These are phyloP conservation scores for Crucibulum laeve DNA, from an alignment of 768 basidiomycete genomes.

Conservation along the genomic window DNA sequence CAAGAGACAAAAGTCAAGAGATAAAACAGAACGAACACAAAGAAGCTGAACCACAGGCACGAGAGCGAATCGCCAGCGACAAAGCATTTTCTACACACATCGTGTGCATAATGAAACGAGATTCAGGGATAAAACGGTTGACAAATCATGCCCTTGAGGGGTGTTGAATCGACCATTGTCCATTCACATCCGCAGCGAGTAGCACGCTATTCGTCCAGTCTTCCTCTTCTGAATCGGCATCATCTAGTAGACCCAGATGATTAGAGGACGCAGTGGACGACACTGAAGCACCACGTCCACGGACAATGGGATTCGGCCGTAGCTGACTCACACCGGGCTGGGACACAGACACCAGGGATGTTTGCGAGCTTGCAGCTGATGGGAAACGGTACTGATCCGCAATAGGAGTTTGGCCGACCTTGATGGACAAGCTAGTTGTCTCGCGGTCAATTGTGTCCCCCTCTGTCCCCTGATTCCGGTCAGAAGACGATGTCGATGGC, in stretches of 20 bases:
- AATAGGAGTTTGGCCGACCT: constrained; percentile 28
- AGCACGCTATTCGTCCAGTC: constrained; percentile 77
- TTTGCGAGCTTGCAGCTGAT: constrained; percentile 16
- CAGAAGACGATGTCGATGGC: constrained; percentile 16
- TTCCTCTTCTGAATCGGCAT: constrained; percentile 45
- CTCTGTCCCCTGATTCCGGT: background rate
- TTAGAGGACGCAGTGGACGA: constrained; percentile 36
- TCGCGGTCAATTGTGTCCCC: background rate
- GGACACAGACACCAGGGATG: constrained; percentile 9
- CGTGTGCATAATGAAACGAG: background rate
- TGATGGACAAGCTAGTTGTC: constrained; percentile 7
- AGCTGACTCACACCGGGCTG: constrained; percentile 7
- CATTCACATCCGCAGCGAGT: constrained; percentile 56
- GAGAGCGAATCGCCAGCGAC: background rate
- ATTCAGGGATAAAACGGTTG: background rate
- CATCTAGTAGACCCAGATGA: constrained; percentile 41
- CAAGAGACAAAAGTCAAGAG: no score
- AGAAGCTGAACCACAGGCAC: background rate
- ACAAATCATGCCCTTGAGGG: background rate
- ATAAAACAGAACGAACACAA: background rate
- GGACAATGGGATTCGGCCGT: constrained; percentile 11
- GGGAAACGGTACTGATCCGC: constrained; percentile 26
- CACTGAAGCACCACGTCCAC: constrained; percentile 18
- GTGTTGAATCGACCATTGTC: constrained; percentile 17
- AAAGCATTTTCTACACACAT: background rate